These are phyloP conservation scores for Parathielavia appendiculata DNA, from an alignment of 495 filamentous ascomycete species.

Conservation along the genomic window DNA sequence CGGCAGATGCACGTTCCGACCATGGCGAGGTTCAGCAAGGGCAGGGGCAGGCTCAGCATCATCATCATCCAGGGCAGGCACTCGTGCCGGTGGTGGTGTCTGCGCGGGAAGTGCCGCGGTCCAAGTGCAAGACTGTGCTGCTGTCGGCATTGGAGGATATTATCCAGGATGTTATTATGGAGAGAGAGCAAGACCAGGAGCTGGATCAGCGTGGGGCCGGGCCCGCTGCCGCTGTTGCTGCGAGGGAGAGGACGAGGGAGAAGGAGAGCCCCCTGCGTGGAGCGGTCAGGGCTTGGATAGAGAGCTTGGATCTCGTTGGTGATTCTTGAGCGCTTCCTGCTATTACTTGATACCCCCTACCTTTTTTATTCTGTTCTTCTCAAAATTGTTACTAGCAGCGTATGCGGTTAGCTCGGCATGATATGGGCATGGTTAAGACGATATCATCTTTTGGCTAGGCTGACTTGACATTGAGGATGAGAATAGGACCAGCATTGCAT, in stretches of 20 bases:
- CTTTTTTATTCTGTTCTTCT: not conserved
- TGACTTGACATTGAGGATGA: no score
- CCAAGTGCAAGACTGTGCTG: constrained; percentile 45
- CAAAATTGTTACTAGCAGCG: no score
- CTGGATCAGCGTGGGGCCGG: not conserved
- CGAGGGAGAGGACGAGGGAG: constrained; percentile 14
- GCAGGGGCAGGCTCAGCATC: no score
- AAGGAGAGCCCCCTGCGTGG: constrained; percentile 38
- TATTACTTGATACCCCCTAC: constrained; percentile 8
- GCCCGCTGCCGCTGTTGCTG: not conserved
- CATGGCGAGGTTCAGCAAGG: not conserved
- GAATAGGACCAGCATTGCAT: no score
- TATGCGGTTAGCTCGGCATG: no score
- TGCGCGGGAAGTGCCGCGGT: constrained; percentile 39
- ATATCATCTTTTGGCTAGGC: no score
- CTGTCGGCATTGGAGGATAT: constrained; percentile 44
- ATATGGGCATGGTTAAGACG: no score
- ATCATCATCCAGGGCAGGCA: no score
- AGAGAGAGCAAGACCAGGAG: constrained; percentile 20
- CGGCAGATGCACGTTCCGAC: no score
- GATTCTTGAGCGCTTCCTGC: not conserved
- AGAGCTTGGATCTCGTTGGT: constrained; percentile 36
- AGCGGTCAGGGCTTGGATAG: constrained; percentile 44
- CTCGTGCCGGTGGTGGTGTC: not conserved
- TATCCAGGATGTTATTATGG: constrained; percentile 43